Base-by-base conservation (phyloP, 2,329 filamentous ascomycete species). In the Pezicula radicicola region DNA sequence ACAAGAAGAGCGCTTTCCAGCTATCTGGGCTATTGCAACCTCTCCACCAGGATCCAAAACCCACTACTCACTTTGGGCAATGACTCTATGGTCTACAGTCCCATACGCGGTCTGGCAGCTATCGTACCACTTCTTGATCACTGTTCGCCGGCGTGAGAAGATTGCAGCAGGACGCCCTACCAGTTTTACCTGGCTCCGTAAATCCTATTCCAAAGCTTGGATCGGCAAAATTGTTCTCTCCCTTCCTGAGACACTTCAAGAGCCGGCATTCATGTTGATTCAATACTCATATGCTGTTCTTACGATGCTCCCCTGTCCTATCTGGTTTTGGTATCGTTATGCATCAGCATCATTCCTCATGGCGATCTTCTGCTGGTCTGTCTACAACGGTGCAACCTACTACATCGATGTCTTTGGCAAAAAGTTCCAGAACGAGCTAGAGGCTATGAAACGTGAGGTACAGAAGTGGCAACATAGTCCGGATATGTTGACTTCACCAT, bases 351-450 rank as follows among this genome's bases (percentile, higher is more conserved):
- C 69, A 0, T 99, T 97, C 71, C 76, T 99, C 43, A 76, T 87
- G 50, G 73, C 82, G 2, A 85, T 99, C n/a, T 97, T 99, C 66
- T 78, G 84, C 41, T 97, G 92, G 91, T 95, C 90, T 61, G 88
- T 97, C 51, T 95, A 97, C 75, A 99, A 99, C 62, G 94, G 94
- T 30, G 91, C 94, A 16, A 97, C 92, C 0, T 99, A 89, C 70
- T 99, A 99, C 71, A 97, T 99, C 65, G 94, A 99, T 63, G 90
- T 97, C 2, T 99, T 97, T 68, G 94, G 95, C 49, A 96, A 89
- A 63, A 84, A 92, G 2, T 97, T 99, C 77, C 91, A 99, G 75
- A 96, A 93, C 66, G 94, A 99, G 70, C 78, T 99, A 12, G 92
- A 99, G 67, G 81, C 87, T 48, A 81, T 99, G 73, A 92, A 88